Conservation (phyloP, 495 filamentous ascomycete genomes). For the Cudoniella acicularis region DNA sequence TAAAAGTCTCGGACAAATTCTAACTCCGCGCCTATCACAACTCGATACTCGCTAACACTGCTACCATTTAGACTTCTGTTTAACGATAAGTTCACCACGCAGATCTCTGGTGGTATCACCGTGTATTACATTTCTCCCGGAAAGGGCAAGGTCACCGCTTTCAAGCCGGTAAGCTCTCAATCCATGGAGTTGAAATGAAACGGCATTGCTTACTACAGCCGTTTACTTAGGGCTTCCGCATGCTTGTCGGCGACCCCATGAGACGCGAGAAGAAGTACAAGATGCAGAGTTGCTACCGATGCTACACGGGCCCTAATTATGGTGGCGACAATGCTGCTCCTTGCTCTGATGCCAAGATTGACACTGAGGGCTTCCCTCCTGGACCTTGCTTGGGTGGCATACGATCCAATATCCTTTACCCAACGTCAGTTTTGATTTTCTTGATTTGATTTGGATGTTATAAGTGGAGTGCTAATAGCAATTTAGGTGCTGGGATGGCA, state of each 20-base stretch:
- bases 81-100: slow-evolving; percentile 44
- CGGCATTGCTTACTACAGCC: slow-evolving; percentile 19
- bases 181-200: slow-evolving; percentile 22
- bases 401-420: slow-evolving; percentile 78
- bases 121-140: slow-evolving; percentile 53
- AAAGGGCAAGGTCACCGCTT: slow-evolving; percentile 47
- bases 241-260: slow-evolving; percentile 40
- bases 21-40: not conserved
- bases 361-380: slow-evolving; percentile 48
- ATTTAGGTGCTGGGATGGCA: slow-evolving; percentile 80
- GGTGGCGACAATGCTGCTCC: slow-evolving; percentile 42
- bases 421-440: slow-evolving; percentile 39
- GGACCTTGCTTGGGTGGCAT: slow-evolving; percentile 55
- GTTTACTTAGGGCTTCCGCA: slow-evolving; percentile 38
- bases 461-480: slow-evolving; percentile 13
- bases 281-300: slow-evolving; percentile 37
- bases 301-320: slow-evolving; percentile 48
- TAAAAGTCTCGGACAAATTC: not conserved
- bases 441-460: not conserved
- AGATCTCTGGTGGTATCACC: slow-evolving; percentile 45
- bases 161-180: slow-evolving; percentile 42
- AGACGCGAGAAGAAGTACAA: slow-evolving; percentile 4
- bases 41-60: not conserved
- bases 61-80: slow-evolving; percentile 32
- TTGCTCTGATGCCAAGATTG: slow-evolving; percentile 37